Base-by-base conservation (phyloP, 1,284 basidiomycete species). In the Trichosporon sp. region DNA sequence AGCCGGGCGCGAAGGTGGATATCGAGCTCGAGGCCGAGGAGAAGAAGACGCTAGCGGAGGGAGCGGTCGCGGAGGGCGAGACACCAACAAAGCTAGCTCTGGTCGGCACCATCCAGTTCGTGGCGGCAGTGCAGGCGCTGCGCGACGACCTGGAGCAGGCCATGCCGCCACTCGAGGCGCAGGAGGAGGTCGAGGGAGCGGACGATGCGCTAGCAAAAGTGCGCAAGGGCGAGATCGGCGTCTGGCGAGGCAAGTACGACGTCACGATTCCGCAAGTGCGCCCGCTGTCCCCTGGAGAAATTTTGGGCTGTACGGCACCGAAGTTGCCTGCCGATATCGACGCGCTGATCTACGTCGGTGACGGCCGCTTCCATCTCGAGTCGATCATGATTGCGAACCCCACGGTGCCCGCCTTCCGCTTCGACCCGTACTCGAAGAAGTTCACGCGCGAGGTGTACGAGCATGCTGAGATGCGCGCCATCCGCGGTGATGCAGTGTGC, bases 361-460 rank as follows among this genome's bases (percentile, higher is more conserved):
- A 99, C 74, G 96, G 96, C 19, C 88, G 96, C 13, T 99, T 99
- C 82, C 96, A 99, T 76, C 85, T 99, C 16, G 96, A 99, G 80
- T 91, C 91, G 13, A 95, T 98, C 77, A 99, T 99, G 96, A 98
- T 99, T 66, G 93, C 93, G 31, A 99, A 99, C 78, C 96, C 96
- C 0, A 81, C 85, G n/a, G 86, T 98, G 23, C 93, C 95, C 11
- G 95, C 96, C 0, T 99, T 97, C 83, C 87, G 96, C 31, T 99
- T 98, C 80, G 96, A 99, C 74, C 96, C 96, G 4, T 99, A 99
- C 79, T 93, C 92, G 32, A 99, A 99, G 79, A 95, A 95, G 74
- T 85, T 99, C 63, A 98, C 95, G 4, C 82, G 92, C 68, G 96
- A 99, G 77, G 84, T 87, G 5, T 99, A 99, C 74, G 86, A 95